These are phyloP conservation scores for Citrus cavaleriei DNA, from an alignment of 345 rosid species.

Conservation along the genomic window DNA sequence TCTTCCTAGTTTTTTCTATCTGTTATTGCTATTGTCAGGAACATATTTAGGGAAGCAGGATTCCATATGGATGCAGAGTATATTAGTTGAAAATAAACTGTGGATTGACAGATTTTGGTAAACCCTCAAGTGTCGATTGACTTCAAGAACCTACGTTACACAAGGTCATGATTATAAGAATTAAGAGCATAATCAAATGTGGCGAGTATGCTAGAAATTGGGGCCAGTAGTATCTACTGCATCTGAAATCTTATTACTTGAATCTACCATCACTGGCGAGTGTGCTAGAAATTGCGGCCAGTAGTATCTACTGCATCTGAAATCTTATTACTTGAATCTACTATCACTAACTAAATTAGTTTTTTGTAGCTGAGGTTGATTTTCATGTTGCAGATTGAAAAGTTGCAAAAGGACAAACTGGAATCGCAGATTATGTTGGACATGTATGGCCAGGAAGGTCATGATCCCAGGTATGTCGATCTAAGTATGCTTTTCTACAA, in stretches of 20 bases:
- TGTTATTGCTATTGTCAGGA: neutral
- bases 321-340: neutral
- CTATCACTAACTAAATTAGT: neutral
- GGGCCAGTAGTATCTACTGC: neutral
- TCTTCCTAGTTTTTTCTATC: neutral
- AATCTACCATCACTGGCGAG: neutral
- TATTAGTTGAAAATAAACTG: neutral
- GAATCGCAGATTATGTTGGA: constrained; percentile 71
- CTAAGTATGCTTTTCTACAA: constrained; percentile 8
- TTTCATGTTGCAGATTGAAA: constrained; percentile 63
- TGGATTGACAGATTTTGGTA: neutral
- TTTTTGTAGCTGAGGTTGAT: constrained; percentile 6
- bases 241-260: neutral
- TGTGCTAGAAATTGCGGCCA: neutral
- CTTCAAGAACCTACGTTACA: neutral
- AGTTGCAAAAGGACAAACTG: constrained; percentile 63
- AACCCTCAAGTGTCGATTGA: neutral
- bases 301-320: neutral
- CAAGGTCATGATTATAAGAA: neutral
- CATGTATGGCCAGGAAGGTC: constrained; percentile 67
- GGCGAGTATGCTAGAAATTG: neutral
- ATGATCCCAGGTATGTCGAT: constrained; percentile 59
- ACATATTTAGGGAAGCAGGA: neutral
- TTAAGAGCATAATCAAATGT: neutral
- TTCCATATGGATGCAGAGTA: neutral